Conservation (phyloP, 2,329 filamentous ascomycete species). For the Plectosphaerella cucumerina region DNA sequence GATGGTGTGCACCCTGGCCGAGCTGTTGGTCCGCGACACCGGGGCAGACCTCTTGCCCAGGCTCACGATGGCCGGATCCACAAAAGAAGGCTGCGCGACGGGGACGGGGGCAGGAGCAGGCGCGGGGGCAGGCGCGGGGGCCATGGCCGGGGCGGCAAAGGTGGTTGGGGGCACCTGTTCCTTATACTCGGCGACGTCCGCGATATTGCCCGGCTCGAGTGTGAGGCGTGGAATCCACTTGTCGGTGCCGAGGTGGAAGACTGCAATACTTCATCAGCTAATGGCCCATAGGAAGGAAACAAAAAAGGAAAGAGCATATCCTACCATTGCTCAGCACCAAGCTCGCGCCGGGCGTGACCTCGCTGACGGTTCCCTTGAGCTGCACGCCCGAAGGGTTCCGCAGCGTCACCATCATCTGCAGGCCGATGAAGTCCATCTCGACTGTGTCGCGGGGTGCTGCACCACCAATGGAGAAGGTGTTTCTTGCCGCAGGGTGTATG, state of each 20-base stretch:
- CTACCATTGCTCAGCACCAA: constrained; percentile 70
- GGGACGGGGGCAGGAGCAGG: constrained; percentile 11
- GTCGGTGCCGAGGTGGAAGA: constrained; percentile 31
- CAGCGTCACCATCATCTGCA: constrained; percentile 71
- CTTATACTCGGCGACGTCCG: constrained; percentile 37
- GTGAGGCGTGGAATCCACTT: constrained; percentile 37
- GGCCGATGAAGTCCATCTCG: constrained; percentile 70
- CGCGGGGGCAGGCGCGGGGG: constrained; percentile 18
- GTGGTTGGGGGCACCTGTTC: constrained; percentile 21
- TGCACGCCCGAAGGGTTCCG: constrained; percentile 59
- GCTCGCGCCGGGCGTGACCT: constrained; percentile 62
- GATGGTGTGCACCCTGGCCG: constrained; percentile 16
- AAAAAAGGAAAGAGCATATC: constrained; percentile 15
- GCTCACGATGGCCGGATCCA: constrained; percentile 81
- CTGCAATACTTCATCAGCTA: constrained; percentile 17
- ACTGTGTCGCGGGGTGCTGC: background rate
- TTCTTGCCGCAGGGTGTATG: background rate
- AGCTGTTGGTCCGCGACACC: constrained; percentile 17
- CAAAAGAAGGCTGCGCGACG: constrained; percentile 45
- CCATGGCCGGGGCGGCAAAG: constrained; percentile 18
- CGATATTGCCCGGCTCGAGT: constrained; percentile 41
- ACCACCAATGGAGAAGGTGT: background rate
- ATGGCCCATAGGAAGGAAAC: background rate
- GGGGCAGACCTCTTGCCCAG: constrained; percentile 43
- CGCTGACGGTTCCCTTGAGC: constrained; percentile 66